phyloP scores from a whole-genome alignment of 495 filamentous ascomycete species.

The Penicillium lagena region DNA sequence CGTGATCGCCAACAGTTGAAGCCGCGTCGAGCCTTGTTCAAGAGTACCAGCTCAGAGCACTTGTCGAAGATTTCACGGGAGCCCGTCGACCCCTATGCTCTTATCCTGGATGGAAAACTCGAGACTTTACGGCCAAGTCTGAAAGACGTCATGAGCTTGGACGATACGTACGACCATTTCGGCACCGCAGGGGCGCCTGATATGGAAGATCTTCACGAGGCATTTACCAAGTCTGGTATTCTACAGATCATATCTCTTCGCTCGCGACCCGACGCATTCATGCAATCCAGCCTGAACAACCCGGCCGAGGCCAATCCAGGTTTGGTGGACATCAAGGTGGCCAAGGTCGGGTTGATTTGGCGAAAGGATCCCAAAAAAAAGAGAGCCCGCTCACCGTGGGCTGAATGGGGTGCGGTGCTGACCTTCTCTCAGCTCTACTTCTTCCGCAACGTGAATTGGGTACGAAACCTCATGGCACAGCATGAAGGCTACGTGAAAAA shows the following conservation, averaged over 20 bases:
- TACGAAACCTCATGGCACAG: conserved; percentile 85
- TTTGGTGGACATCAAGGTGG: conserved; percentile 94
- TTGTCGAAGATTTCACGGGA: conserved; percentile 63
- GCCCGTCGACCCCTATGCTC: conserved; percentile 88
- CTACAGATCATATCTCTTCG: conserved; percentile 90
- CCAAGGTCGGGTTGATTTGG: conserved; percentile 94
- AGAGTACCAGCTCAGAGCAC: conserved; percentile 59
- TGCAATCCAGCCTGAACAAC: conserved; percentile 77
- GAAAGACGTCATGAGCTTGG: conserved; percentile 84
- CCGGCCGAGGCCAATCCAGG: conserved; percentile 85
- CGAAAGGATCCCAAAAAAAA: conserved; percentile 93
- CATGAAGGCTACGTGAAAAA: conserved; percentile 68
- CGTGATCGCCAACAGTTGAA: conserved; percentile 68
- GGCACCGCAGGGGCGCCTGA: conserved; percentile 70
- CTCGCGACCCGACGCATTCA: conserved; percentile 91
- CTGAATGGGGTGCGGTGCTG: conserved; percentile 95
- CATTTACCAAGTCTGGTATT: conserved; percentile 84
- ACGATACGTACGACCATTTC: conserved; percentile 85
- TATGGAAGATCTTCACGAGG: conserved; percentile 69
- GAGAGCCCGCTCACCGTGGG: conserved; percentile 91
- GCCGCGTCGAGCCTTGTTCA: conserved; percentile 69
- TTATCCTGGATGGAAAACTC: conserved; percentile 84
- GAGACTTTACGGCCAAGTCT: conserved; percentile 76
- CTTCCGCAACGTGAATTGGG: conserved; percentile 87
- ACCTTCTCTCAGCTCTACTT: conserved; percentile 95